Conservation (phyloP, 495 filamentous ascomycete genomes). For the Penicillium verhagenii region DNA sequence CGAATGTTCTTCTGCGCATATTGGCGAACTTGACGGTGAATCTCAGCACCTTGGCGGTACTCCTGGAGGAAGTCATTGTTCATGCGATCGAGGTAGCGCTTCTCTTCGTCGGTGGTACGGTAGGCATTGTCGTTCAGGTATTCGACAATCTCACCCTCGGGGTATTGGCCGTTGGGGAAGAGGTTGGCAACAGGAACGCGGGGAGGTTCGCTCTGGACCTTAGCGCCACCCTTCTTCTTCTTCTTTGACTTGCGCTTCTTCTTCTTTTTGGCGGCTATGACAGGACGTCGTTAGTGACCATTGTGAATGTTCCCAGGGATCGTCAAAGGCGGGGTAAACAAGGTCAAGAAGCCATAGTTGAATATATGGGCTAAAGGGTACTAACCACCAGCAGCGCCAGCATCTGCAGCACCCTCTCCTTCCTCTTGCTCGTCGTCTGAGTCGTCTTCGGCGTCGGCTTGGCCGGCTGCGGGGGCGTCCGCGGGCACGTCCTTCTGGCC, state of each 20-base stretch:
- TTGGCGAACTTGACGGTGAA: conserved; percentile 61
- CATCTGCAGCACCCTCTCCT: conserved; percentile 39
- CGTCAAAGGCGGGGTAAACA: not conserved
- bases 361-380: not conserved
- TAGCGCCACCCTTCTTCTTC: conserved; percentile 65
- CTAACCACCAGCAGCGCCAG: conserved; percentile 46
- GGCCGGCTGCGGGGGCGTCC: conserved; percentile 37
- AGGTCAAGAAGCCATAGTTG: not conserved
- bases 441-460: conserved; percentile 59
- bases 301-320: not conserved
- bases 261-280: conserved; percentile 66
- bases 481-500: conserved; percentile 49
- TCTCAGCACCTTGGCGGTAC: conserved; percentile 83
- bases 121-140: conserved; percentile 72
- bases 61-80: conserved; percentile 82
- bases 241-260: conserved; percentile 77
- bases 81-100: conserved; percentile 79
- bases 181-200: conserved; percentile 72
- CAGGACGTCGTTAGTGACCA: conserved; percentile 12
- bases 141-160: conserved; percentile 78
- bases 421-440: conserved; percentile 64
- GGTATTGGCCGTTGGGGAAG: conserved; percentile 72
- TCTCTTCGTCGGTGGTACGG: conserved; percentile 84
- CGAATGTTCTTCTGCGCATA: conserved; percentile 56
- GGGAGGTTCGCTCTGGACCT: conserved; percentile 74